Base-by-base conservation (phyloP, 108 stramenopile species). In the Epithemia pelagica region DNA sequence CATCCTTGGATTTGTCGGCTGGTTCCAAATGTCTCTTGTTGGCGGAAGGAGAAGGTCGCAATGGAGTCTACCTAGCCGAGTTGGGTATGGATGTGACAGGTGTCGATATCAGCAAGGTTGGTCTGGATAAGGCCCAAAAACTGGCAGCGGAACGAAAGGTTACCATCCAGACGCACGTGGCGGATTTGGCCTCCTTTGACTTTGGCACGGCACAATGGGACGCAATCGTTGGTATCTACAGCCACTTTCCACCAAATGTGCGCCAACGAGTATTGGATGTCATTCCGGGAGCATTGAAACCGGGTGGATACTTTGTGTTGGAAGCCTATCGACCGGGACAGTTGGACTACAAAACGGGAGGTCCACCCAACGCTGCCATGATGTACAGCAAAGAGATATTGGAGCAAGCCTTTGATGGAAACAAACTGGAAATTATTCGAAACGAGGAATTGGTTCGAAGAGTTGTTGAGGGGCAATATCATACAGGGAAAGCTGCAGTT, bases 1-100 rank as follows among this genome's bases (percentile, higher is more conserved):
- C 61, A 18, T 57, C 56, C 18, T 20, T 72, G 8, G 65, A 71
- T 28, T 57, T 78, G 15, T 55, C 64, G 22, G 19, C 25, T 0
- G 58, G 30, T 1, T 19, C 26, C 51, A 33, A 69, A 1, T 68
- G 76, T 59, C 74, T 83, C 18, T 67, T 65, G 52, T 46, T 83
- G 54, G 82, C 76, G 19, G 82, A 83, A 31, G 82, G 82, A 15
- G 82, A 83, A 59, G 82, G 82, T 18, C 72, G 82, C 15, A 83
- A 83, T 59, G 78, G 69, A 32, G 73, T 83, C 0, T 73, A 32
- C 21, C 32, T 83, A 58, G 82, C 78, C 15, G 63, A 74, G 59
- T 69, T 67, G 27, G 82, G 82, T 5, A 65, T 70, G 52, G 7
- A 63, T 21, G 82, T 83, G n/a, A 46, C 57, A 2, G 70, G 71